Evolutionary conservation across 768 basidiomycete species (phyloP).

Genomic region (Termitomyces sp.): DNA sequence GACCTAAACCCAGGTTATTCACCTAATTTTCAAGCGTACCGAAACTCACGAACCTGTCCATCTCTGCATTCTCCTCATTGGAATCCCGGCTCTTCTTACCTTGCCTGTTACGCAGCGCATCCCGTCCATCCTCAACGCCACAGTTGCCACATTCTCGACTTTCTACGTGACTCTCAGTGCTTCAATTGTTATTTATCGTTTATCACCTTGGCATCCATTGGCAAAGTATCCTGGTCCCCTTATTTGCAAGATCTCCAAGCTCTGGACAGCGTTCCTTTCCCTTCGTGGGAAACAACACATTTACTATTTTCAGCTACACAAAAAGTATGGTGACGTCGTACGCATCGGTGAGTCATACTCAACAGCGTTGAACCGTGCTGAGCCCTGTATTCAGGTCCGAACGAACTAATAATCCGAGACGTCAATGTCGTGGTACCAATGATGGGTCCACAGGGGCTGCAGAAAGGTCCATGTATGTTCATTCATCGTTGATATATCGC

Average conservation of each 20-base stretch:
- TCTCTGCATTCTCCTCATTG: conserved; percentile 23
- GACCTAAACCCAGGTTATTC: conserved; percentile 17
- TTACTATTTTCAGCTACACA: conserved; percentile 43
- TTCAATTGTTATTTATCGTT: conserved; percentile 38
- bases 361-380: too few species aligned
- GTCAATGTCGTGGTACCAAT: conserved; percentile 40
- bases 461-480: conserved; percentile 53
- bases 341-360: conserved; percentile 48
- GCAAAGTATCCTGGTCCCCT: conserved; percentile 47
- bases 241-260: conserved; percentile 36
- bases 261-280: conserved; percentile 32
- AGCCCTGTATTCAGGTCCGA: conserved; percentile 41
- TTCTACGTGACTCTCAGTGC: conserved; percentile 26
- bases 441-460: conserved; percentile 47
- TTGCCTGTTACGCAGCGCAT: conserved; percentile 17
- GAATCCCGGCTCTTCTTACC: conserved; percentile 21
- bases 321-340: conserved; percentile 52
- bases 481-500: neutral
- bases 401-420: conserved; percentile 52
- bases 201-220: conserved; percentile 52
- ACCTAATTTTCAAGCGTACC: conserved; percentile 30
- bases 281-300: conserved; percentile 40
- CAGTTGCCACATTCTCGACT: conserved; percentile 15
- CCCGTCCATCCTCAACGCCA: conserved; percentile 10
- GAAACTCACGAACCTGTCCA: conserved; percentile 27